Conservation (phyloP, 2,329 filamentous ascomycete species). For the Aspergillus texensis region DNA sequence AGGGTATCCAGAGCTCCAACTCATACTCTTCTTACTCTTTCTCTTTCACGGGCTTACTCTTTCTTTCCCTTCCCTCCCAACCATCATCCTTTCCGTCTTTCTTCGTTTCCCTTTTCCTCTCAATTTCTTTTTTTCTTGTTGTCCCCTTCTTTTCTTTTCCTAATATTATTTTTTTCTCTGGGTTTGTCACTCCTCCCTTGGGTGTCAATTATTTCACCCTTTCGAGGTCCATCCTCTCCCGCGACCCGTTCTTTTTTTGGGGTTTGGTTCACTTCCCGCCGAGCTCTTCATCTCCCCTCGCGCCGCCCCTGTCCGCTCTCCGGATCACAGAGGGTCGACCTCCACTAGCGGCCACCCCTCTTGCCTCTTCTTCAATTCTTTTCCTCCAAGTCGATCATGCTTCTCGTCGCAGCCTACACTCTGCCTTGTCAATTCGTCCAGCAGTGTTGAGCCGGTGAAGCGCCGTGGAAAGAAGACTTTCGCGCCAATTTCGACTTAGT, state of each 20-base stretch:
- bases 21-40: background rate
- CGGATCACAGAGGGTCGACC: constrained; percentile 9
- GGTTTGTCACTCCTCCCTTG: constrained; percentile 21
- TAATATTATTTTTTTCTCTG: constrained; percentile 8
- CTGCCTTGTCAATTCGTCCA: constrained; percentile 25
- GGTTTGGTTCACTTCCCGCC: constrained; percentile 19
- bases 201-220: constrained; percentile 19
- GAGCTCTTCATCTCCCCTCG: constrained; percentile 22
- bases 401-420: constrained; percentile 19
- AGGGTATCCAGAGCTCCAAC: constrained; percentile 1
- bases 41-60: background rate
- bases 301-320: constrained; percentile 30
- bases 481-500: background rate
- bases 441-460: constrained; percentile 25
- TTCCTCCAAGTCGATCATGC: constrained; percentile 28
- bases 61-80: background rate
- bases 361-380: constrained; percentile 7
- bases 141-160: constrained; percentile 1
- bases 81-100: constrained; percentile 2
- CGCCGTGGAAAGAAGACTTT: constrained; percentile 7
- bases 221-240: constrained; percentile 9
- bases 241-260: constrained; percentile 15
- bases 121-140: constrained; percentile 5
- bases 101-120: background rate
- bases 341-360: constrained; percentile 1